Conservation (phyloP, 2,329 filamentous ascomycete species). For the Chaetomium sp. region DNA sequence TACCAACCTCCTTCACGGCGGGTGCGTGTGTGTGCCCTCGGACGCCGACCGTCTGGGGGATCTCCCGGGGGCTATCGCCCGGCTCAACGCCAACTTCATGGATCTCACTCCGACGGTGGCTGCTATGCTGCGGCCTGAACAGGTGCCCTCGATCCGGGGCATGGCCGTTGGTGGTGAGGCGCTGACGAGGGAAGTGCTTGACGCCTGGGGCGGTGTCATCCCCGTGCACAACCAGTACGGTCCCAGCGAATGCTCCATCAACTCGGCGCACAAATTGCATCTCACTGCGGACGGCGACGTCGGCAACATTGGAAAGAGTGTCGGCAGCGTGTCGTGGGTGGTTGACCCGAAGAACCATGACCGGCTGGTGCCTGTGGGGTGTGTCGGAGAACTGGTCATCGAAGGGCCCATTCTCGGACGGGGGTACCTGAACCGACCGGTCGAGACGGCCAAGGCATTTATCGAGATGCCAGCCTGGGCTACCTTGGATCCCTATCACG, state of each 20-base stretch:
- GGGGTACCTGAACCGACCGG: constrained; percentile 42
- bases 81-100: constrained; percentile 24
- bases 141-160: constrained; percentile 23
- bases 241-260: constrained; percentile 24
- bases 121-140: constrained; percentile 20
- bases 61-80: constrained; percentile 27
- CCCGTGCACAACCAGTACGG: constrained; percentile 24
- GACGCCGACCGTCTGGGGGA: constrained; percentile 34
- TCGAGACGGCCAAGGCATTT: constrained; percentile 41
- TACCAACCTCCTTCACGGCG: constrained; percentile 33
- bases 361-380: constrained; percentile 27
- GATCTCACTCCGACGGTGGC: constrained; percentile 27
- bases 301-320: constrained; percentile 36
- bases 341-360: constrained; percentile 27
- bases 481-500: constrained; percentile 47
- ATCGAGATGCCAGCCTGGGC: constrained; percentile 36
- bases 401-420: constrained; percentile 40
- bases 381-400: constrained; percentile 33
- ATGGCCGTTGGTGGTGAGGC: constrained; percentile 26
- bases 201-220: constrained; percentile 19
- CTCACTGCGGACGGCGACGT: constrained; percentile 1
- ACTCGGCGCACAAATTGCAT: constrained; percentile 9
- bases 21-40: constrained; percentile 36
- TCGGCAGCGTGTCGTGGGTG: constrained; percentile 25
- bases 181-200: constrained; percentile 20